Conservation (phyloP, 2,329 filamentous ascomycete species). For the Sarocladium brachiariae region DNA sequence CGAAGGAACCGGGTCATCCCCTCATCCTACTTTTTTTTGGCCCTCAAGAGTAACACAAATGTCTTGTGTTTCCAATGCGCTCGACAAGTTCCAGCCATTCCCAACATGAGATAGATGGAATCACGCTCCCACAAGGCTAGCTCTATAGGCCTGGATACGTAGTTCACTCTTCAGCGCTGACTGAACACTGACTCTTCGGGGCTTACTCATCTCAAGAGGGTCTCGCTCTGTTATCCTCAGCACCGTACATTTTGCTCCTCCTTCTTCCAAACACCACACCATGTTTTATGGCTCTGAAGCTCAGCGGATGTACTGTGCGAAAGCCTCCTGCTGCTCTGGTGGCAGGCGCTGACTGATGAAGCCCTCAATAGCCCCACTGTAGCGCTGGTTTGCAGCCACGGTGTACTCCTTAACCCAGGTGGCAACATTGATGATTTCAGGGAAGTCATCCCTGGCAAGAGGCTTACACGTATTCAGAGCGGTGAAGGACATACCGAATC, state of each 20-base stretch:
- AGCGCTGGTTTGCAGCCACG: slow-evolving; percentile 67
- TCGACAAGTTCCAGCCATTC: too few species aligned
- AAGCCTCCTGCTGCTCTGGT: slow-evolving; percentile 49
- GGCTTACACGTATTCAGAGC: slow-evolving; percentile 85
- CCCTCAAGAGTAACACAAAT: too few species aligned
- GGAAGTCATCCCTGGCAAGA: slow-evolving; percentile 70
- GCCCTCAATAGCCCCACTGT: slow-evolving; percentile 60
- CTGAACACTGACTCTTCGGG: too few species aligned
- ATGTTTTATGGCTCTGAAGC: neutral
- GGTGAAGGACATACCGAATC: slow-evolving; percentile 92
- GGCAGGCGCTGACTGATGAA: slow-evolving; percentile 68
- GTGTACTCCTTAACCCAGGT: slow-evolving; percentile 81
- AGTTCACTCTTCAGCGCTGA: too few species aligned
- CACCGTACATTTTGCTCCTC: neutral
- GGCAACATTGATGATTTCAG: slow-evolving; percentile 72
- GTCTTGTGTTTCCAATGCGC: too few species aligned
- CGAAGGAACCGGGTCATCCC: too few species aligned
- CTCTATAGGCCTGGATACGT: too few species aligned
- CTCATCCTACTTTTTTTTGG: too few species aligned
- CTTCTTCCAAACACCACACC: neutral
- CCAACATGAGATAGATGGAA: too few species aligned
- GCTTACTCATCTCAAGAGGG: too few species aligned
- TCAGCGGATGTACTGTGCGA: slow-evolving; percentile 44
- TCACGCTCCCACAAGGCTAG: too few species aligned
- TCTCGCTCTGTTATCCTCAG: neutral